Evolutionary conservation across 495 filamentous ascomycete genomes (phyloP).

Genomic region (Sphaerosporella brunnea): DNA sequence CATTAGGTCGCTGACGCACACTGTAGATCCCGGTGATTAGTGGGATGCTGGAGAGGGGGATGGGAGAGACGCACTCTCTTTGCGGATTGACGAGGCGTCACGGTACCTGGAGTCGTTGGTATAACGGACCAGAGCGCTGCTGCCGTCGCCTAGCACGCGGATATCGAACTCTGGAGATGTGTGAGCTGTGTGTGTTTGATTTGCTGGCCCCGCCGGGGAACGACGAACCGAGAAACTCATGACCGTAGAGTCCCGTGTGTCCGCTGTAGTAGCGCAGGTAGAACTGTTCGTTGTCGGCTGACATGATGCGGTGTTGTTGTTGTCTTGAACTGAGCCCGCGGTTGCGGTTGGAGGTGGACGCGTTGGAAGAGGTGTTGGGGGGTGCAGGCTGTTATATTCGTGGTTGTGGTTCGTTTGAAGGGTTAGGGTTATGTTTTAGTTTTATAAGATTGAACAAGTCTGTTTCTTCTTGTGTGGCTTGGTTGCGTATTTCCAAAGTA

Average conservation of each 20-base stretch:
- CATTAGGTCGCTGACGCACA: slow-evolving; percentile 90
- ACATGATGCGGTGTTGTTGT: slow-evolving; percentile 17
- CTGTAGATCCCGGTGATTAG: slow-evolving; percentile 31
- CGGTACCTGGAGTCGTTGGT: slow-evolving; percentile 99
- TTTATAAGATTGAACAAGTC: no score
- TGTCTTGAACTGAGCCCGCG: no score
- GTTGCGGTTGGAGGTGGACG: slow-evolving; percentile 7
- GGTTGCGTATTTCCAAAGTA: no score
- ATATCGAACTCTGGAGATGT: slow-evolving; percentile 74
- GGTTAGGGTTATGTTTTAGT: no score
- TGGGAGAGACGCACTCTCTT: slow-evolving; percentile 65
- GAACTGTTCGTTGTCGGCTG: slow-evolving; percentile 49
- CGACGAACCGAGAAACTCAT: slow-evolving; percentile 85
- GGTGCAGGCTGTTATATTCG: no score
- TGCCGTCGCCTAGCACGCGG: slow-evolving; percentile 79
- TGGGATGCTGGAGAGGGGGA: not conserved
- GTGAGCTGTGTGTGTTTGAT: not conserved
- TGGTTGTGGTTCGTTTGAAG: no score
- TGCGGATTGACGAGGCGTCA: slow-evolving; percentile 94
- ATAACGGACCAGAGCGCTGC: slow-evolving; percentile 85
- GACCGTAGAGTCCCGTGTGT: slow-evolving; percentile 91
- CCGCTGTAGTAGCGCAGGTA: slow-evolving; percentile 98
- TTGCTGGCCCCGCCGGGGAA: not conserved
- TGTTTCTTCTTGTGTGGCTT: no score
- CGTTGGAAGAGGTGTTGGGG: slow-evolving; percentile 6